Base-by-base conservation (phyloP, 164 flowering plant species). In the Umbilicus rupestris region DNA sequence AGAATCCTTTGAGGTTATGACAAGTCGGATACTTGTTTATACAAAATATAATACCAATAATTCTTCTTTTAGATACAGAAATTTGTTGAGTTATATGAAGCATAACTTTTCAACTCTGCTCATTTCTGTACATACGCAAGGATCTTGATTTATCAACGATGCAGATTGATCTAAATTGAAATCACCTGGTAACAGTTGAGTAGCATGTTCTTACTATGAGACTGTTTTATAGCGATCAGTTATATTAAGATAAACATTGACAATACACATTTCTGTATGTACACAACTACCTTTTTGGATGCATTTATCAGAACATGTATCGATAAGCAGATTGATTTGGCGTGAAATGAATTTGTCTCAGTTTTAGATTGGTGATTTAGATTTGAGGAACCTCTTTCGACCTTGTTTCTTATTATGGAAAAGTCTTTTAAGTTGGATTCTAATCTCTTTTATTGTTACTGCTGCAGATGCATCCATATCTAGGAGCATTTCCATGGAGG, bases 381-480 rank as follows among this genome's bases (percentile, higher is more conserved):
- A 49, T 49, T 5, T 49, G 28, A 20, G 22, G 11, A 41, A 41
- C 16, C 44, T 35, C 12, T 12, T 7, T 41, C 12, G 2, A 41
- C 16, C 2, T 41, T 41, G 44, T 41, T 2, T 12, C 29, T 24
- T 42, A 20, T 55, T 3, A 30, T 57, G 24, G 16, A 28, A n/a
- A n/a, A n/a, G n/a, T n/a, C 62, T 68, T 20, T 26, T 24, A 22
- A 20, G 29, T 24, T 55, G 14, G 3, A 55, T 55, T 28, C 3
- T 39, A 70, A 77, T 65, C 39, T 20, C 17, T 70, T 64, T 22
- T 39, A 10, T 74, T 28, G 60, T 28, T 55, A 68, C 22, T 77
- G 63, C 37, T 47, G 70, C 88, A 85, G 93, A 83, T 75, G 71
- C 73, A 70, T 79, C 85, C 65, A 63, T 73, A 65, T 72, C 76